A percentile compares a stretch with the other conserved stretches of the same genome.
These are phyloP conservation scores for Diaporthe longicolla DNA, from an alignment of 2,329 filamentous ascomycete species.

Conservation along the genomic window DNA sequence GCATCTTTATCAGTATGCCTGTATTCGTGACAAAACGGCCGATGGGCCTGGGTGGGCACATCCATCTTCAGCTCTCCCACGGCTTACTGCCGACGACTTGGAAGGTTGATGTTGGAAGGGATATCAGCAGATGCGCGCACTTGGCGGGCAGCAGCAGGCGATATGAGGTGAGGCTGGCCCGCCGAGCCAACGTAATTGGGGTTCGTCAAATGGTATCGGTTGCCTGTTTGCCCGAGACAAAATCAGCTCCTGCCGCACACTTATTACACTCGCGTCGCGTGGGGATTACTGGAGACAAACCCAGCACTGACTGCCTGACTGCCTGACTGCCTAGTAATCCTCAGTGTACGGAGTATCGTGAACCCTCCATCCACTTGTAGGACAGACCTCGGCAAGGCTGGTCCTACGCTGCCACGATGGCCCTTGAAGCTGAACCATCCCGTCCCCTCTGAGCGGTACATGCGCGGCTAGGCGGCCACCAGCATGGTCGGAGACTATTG, in stretches of 20 bases:
- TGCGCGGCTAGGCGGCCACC: neutral
- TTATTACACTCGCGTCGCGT: too few species aligned
- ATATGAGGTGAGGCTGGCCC: neutral
- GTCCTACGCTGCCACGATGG: neutral
- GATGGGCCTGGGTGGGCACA: neutral
- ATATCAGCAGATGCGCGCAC: neutral
- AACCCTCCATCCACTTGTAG: neutral
- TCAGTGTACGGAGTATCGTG: neutral
- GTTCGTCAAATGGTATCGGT: neutral
- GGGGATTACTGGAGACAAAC: neutral
- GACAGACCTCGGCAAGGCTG: slow-evolving; percentile 11
- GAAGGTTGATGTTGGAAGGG: too few species aligned
- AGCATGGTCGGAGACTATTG: neutral
- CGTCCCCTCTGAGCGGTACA: neutral
- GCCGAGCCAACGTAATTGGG: neutral
- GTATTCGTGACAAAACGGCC: neutral
- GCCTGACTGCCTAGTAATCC: neutral
- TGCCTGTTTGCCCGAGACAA: neutral
- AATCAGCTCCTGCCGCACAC: too few species aligned
- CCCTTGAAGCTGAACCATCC: neutral
- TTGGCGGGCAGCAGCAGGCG: slow-evolving; percentile 4
- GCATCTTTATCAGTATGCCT: slow-evolving; percentile 32
- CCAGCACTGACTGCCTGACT: too few species aligned
- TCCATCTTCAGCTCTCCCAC: neutral
- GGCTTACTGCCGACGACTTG: neutral